A percentile compares a stretch with the other conserved stretches of the same genome.
phyloP scores from a whole-genome alignment of 148 eudicot species.

The Amaranthus cruentus region DNA sequence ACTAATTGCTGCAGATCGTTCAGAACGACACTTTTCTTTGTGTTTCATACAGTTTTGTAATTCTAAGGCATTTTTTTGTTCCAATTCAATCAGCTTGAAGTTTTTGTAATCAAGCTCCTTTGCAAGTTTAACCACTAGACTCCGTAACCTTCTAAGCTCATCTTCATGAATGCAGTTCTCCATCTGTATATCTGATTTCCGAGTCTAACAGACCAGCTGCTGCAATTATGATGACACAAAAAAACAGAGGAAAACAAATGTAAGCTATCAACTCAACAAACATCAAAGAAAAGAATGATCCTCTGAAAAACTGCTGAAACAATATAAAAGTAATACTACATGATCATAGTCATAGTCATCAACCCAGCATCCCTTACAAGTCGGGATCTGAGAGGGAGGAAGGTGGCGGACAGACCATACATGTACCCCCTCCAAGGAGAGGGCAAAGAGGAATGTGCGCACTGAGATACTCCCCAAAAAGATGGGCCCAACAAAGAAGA shows the following conservation, averaged over 20 bases:
- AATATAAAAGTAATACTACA: too few species aligned
- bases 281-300: not conserved
- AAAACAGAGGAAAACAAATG: not conserved
- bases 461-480: too few species aligned
- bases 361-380: too few species aligned
- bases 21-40: slow-evolving; percentile 11
- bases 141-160: slow-evolving; percentile 18
- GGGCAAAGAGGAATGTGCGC: too few species aligned
- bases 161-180: slow-evolving; percentile 14
- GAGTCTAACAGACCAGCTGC: not conserved
- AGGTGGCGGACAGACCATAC: too few species aligned
- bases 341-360: too few species aligned
- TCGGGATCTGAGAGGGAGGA: too few species aligned
- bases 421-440: too few species aligned
- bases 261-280: not conserved
- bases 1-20: slow-evolving; percentile 16
- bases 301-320: not conserved
- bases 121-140: slow-evolving; percentile 21
- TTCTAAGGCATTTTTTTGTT: slow-evolving; percentile 4
- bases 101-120: slow-evolving; percentile 29
- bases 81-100: slow-evolving; percentile 17
- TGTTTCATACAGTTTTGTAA: slow-evolving; percentile 5
- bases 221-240: not conserved
- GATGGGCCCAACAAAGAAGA: too few species aligned
- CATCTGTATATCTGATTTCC: slow-evolving; percentile 2